These are phyloP conservation scores for Hortaea werneckii DNA, from an alignment of 2,329 filamentous ascomycete genomes.

Conservation along the genomic window DNA sequence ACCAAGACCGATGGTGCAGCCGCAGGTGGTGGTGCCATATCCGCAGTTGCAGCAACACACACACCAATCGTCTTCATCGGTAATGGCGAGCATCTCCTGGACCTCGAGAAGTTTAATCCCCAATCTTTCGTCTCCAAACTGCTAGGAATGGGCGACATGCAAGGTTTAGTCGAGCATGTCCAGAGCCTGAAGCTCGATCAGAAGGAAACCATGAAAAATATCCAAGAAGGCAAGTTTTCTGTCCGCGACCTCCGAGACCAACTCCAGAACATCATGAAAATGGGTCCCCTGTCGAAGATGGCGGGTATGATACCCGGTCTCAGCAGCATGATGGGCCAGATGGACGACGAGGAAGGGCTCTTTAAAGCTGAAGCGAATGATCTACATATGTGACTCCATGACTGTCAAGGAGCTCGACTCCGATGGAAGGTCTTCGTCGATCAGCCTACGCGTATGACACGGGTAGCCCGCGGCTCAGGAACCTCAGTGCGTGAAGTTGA, in stretches of 20 bases:
- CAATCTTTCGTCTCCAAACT: slow-evolving; percentile 90
- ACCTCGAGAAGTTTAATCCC: slow-evolving; percentile 85
- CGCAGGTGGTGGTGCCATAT: slow-evolving; percentile 91
- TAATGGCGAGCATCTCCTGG: slow-evolving; percentile 93
- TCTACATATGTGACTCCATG: slow-evolving; percentile 98
- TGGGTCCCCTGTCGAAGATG: slow-evolving; percentile 95
- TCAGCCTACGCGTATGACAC: slow-evolving; percentile 84
- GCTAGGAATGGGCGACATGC: slow-evolving; percentile 94
- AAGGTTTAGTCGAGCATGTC: slow-evolving; percentile 89
- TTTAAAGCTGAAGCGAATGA: slow-evolving; percentile 90
- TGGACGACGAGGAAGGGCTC: slow-evolving; percentile 97
- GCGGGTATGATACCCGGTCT: slow-evolving; percentile 98
- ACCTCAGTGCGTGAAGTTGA: slow-evolving; percentile 90
- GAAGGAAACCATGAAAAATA: slow-evolving; percentile 98
- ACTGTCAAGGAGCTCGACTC: slow-evolving; percentile 90
- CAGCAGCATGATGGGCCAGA: slow-evolving; percentile 83
- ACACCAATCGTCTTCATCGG: slow-evolving; percentile 97
- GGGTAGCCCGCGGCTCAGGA: slow-evolving; percentile 80
- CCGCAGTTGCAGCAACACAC: slow-evolving; percentile 88
- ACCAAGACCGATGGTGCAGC: slow-evolving; percentile 97
- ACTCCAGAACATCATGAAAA: slow-evolving; percentile 97
- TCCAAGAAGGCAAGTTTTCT: slow-evolving; percentile 92
- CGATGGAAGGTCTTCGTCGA: slow-evolving; percentile 88
- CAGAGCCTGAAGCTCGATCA: slow-evolving; percentile 92
- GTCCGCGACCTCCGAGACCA: slow-evolving; percentile 91